Evolutionary conservation across 352 stramenopile species (phyloP).

Genomic region (Phytophthora pini): DNA sequence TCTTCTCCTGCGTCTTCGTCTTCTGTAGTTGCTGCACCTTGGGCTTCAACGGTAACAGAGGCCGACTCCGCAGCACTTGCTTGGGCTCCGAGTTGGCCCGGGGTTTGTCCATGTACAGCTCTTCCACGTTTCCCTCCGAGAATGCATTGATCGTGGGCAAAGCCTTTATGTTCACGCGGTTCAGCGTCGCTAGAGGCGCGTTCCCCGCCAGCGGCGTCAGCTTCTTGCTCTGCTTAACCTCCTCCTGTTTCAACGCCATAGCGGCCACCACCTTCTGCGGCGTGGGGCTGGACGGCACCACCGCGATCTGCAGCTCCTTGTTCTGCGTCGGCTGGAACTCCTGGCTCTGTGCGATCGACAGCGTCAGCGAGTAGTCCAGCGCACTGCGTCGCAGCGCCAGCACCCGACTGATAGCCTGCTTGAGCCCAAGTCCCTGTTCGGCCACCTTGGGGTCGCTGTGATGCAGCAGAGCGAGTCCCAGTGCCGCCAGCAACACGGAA

Average conservation of each 20-base stretch:
- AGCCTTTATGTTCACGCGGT: conserved; percentile 26
- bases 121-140: conserved; percentile 7
- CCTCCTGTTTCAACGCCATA: conserved; percentile 31
- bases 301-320: conserved; percentile 34
- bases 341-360: conserved; percentile 59
- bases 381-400: conserved; percentile 49
- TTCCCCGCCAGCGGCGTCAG: conserved; percentile 7
- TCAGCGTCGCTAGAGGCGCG: conserved; percentile 19
- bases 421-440: conserved; percentile 24
- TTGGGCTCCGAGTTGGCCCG: conserved; percentile 40
- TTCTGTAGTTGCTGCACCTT: conserved; percentile 27
- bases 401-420: conserved; percentile 26
- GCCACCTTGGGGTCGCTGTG: conserved; percentile 14
- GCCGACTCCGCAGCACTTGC: conserved; percentile 30
- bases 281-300: conserved; percentile 24
- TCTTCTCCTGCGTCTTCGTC: conserved; percentile 16
- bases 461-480: conserved; percentile 31
- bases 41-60: conserved; percentile 27
- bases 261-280: conserved; percentile 34
- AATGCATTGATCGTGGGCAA: conserved; percentile 21
- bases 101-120: conserved; percentile 29
- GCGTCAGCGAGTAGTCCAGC: conserved; percentile 62
- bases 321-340: conserved; percentile 8
- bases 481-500: conserved; percentile 24
- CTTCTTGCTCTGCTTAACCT: conserved; percentile 21